Conservation (phyloP, 2,329 filamentous ascomycete genomes). For the Talaromyces sp. region DNA sequence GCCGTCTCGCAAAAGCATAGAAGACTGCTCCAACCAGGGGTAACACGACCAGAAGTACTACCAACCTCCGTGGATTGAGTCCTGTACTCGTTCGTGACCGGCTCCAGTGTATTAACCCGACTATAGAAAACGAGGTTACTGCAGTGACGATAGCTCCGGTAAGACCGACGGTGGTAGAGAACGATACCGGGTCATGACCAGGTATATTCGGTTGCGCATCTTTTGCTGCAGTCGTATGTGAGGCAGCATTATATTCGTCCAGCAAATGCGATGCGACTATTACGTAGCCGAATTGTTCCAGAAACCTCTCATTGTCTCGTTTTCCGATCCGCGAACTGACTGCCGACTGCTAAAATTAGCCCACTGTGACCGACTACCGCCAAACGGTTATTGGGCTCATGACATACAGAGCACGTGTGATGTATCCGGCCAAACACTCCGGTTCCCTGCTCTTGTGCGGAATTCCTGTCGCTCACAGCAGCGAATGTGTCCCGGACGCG, state of each 20-base stretch:
- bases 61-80: constrained; percentile 43
- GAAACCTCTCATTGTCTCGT: constrained; percentile 77
- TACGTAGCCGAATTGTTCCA: constrained; percentile 90
- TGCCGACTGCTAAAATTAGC: constrained; percentile 28
- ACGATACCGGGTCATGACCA: constrained; percentile 32
- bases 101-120: constrained; percentile 70
- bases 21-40: constrained; percentile 56
- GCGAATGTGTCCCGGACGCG: constrained; percentile 52
- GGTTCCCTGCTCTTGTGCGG: constrained; percentile 16
- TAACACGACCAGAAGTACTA: constrained; percentile 47
- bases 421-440: constrained; percentile 10
- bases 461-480: constrained; percentile 32
- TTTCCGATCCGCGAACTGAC: constrained; percentile 58
- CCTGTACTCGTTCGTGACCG: constrained; percentile 54
- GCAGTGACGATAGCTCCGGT: constrained; percentile 66
- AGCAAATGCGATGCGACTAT: constrained; percentile 89
- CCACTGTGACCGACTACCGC: neutral
- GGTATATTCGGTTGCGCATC: constrained; percentile 32
- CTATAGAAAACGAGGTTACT: constrained; percentile 59
- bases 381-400: neutral
- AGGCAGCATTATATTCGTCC: constrained; percentile 56
- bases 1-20: constrained; percentile 71
- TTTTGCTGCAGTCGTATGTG: constrained; percentile 39
- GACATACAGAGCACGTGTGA: constrained; percentile 19
- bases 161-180: constrained; percentile 55